These are phyloP conservation scores for Phlebiopsis flavidoalba DNA, from an alignment of 768 basidiomycete species.

Conservation along the genomic window DNA sequence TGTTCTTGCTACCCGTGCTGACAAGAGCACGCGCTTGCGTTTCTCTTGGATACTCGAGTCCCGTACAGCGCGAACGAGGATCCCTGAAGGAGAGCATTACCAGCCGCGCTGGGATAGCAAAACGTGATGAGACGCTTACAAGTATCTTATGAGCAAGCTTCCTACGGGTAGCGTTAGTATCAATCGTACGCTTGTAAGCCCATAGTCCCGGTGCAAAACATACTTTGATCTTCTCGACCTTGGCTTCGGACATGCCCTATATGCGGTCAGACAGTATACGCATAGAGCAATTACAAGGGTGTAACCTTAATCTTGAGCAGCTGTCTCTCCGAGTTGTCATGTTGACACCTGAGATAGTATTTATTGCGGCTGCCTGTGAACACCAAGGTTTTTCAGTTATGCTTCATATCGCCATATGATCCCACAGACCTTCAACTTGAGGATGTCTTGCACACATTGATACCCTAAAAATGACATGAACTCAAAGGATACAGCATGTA, in stretches of 20 bases:
- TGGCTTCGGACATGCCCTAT: slow-evolving; percentile 93
- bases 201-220: slow-evolving; percentile 5
- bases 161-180: slow-evolving; percentile 38
- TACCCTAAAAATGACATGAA: slow-evolving; percentile 51
- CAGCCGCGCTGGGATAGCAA: not conserved
- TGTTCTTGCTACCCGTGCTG: slow-evolving; percentile 89
- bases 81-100: slow-evolving; percentile 46
- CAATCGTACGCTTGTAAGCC: not conserved
- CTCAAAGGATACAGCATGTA: not conserved
- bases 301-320: slow-evolving; percentile 89
- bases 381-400: slow-evolving; percentile 9
- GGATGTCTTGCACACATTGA: slow-evolving; percentile 92
- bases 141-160: slow-evolving; percentile 87
- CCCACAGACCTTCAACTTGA: slow-evolving; percentile 74
- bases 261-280: not conserved
- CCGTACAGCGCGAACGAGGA: slow-evolving; percentile 91
- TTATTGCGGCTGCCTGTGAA: slow-evolving; percentile 66
- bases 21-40: slow-evolving; percentile 74
- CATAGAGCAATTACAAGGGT: not conserved
- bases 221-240: slow-evolving; percentile 96
- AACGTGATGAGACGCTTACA: slow-evolving; percentile 32
- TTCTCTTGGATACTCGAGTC: slow-evolving; percentile 87
- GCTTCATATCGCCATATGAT: not conserved
- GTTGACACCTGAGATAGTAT: slow-evolving; percentile 81
- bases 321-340: slow-evolving; percentile 87